phyloP scores from a whole-genome alignment of 495 filamentous ascomycete species.

The Penicillium angulare region DNA sequence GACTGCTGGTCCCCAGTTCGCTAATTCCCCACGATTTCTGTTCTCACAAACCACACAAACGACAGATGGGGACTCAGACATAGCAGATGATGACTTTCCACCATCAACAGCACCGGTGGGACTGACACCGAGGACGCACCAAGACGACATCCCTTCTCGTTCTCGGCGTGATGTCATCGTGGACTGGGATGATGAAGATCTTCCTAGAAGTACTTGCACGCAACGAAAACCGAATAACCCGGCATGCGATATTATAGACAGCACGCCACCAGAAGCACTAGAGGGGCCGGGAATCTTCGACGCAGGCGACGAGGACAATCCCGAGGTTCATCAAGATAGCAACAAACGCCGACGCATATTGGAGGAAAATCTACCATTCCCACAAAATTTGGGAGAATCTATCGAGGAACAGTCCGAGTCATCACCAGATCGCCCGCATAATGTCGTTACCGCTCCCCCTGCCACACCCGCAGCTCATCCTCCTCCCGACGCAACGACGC shows the following conservation, averaged over 20 bases:
- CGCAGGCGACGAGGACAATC: conserved; percentile 33
- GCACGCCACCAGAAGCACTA: conserved; percentile 16
- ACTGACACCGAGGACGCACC: conserved; percentile 1
- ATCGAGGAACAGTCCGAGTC: conserved; percentile 14
- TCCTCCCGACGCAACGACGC: neutral
- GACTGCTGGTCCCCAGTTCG: conserved; percentile 36
- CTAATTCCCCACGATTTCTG: conserved; percentile 41
- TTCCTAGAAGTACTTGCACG: neutral
- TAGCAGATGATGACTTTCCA: conserved; percentile 22
- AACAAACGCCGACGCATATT: conserved; percentile 28
- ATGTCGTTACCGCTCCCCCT: neutral
- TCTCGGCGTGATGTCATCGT: conserved; percentile 36
- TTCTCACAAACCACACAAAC: conserved; percentile 25
- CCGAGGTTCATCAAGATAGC: conserved; percentile 16
- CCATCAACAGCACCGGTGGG: conserved; percentile 15
- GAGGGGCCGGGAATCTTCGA: conserved; percentile 14
- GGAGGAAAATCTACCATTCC: neutral
- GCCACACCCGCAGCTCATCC: conserved; percentile 2
- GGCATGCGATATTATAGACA: conserved; percentile 21
- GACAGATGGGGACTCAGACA: conserved; percentile 14
- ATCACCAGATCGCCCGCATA: conserved; percentile 13
- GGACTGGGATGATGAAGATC: conserved; percentile 29
- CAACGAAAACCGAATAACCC: neutral
- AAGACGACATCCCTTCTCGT: conserved; percentile 11
- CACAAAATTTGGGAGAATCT: neutral